Percentiles rank a stretch among this genome's conserved stretches.
Conservation (phyloP, 129 eudicot genomes). For the Solidago caesia region DNA sequence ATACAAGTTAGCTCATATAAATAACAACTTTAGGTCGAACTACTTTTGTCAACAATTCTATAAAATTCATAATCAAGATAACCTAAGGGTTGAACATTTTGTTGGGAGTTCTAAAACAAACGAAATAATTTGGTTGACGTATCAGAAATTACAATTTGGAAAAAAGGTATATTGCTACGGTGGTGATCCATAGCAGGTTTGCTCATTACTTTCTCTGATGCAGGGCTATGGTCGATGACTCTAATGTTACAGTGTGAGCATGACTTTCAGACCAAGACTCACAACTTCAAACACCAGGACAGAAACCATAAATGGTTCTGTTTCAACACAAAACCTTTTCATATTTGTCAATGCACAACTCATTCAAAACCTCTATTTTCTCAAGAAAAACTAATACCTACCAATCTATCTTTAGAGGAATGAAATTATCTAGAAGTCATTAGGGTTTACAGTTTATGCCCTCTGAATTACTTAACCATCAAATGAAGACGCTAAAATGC, state of each 20-base stretch:
- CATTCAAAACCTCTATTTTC: background rate
- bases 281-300: background rate
- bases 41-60: background rate
- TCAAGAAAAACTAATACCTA: background rate
- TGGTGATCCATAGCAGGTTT: background rate
- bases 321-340: background rate
- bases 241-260: background rate
- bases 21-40: background rate
- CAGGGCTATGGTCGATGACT: background rate
- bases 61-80: background rate
- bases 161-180: background rate
- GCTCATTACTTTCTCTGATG: background rate
- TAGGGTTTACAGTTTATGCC: background rate
- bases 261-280: background rate
- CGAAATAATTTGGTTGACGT: background rate
- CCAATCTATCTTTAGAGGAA: background rate
- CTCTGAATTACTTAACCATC: background rate
- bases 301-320: background rate
- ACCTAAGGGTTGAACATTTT: background rate
- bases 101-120: slow-evolving; percentile 11
- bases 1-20: background rate
- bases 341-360: background rate
- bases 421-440: background rate
- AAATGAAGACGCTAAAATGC: background rate
- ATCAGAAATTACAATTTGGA: background rate